Evolutionary conservation across 1,284 basidiomycete species (phyloP), one percentile per base, ranked within the genome.

Genomic region (Schizophyllum commune): DNA sequence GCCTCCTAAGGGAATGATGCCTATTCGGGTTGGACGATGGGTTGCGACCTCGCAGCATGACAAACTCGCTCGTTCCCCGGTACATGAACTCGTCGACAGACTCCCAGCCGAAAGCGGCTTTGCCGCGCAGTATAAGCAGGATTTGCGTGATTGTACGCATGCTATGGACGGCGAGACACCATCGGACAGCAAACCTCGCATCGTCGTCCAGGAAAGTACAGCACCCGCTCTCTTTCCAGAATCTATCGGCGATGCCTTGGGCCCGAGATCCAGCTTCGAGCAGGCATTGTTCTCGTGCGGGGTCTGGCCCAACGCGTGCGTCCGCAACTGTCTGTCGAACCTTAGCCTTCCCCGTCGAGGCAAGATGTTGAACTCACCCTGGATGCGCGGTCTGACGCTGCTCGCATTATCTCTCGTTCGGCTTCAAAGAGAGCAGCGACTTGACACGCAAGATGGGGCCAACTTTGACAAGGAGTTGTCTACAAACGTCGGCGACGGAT

Each of bases 391-490:
- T 47, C 39, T 47, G 13, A 47, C 39, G 17, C 39, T 47, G 17
- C 17, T 47, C 39, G 39, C 39, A 17, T 11, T 13, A 17, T 47
- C 39, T 47, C 39, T 47, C 9, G 39, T 47, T 47, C 39, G 17
- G 39, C 39, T 47, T 13, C 39, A 47, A 47, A 47, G 39, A 17
- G 39, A 47, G 17, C 39, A 17, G 17, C 39, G 39, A 17, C 39
- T 47, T 11, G 39, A 47, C 17, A 11, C 9, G 39, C 39, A 13
- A 17, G 4, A 47, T 47, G 39, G 2, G 13, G 39, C 39, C 39
- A 17, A 47, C 17, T 47, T 4, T 8, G 39, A 47, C 39, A 47
- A 47, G 39, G 39, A 47, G 39, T 17, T 47, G 39, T 72, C 70
- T 0, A 56, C 62, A 2, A n/a, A 59, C 17, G 39, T 47, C 39